Evolutionary conservation across 805 yeast species (phyloP).

Genomic region (Wickerhamomyces chambardii): DNA sequence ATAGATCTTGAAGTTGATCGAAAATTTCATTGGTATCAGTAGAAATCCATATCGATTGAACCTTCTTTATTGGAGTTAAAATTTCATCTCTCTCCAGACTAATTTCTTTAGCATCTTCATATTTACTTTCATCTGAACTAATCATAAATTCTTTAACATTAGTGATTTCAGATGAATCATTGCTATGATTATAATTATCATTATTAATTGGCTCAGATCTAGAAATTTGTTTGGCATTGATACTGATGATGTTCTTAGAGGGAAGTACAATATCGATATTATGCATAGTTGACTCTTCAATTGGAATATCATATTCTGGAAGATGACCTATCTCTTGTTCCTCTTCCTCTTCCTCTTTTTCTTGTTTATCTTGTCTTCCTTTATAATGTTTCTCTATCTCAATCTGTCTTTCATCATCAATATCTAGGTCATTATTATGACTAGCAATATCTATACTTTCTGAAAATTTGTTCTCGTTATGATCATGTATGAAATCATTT

Average conservation of each 20-base stretch:
- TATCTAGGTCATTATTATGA: conserved; percentile 10
- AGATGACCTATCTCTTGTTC: too few relatives aligned
- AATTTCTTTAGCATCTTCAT: not conserved
- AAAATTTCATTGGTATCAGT: conserved; percentile 20
- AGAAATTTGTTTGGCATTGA: too few relatives aligned
- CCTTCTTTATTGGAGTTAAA: not conserved
- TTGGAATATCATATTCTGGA: conserved; percentile 18
- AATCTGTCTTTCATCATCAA: conserved; percentile 2
- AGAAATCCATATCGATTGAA: conserved; percentile 12
- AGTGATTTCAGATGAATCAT: too few relatives aligned
- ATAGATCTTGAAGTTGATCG: conserved; percentile 18
- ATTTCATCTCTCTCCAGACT: not conserved
- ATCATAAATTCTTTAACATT: too few relatives aligned
- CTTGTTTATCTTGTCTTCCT: conserved; percentile 1
- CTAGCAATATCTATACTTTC: conserved; percentile 6
- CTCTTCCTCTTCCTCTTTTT: too few relatives aligned
- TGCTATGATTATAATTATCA: too few relatives aligned
- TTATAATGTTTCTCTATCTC: conserved; percentile 1
- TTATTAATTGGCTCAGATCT: too few relatives aligned
- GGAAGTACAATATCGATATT: conserved; percentile 1
- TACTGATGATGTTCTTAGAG: too few relatives aligned
- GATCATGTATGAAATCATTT: conserved; percentile 2
- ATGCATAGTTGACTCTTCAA: conserved; percentile 20
- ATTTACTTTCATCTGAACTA: too few relatives aligned
- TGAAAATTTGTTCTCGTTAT: too few relatives aligned